Evolutionary conservation across 2,329 filamentous ascomycete genomes (phyloP).

Genomic region (Trematosphaeria pertusa): DNA sequence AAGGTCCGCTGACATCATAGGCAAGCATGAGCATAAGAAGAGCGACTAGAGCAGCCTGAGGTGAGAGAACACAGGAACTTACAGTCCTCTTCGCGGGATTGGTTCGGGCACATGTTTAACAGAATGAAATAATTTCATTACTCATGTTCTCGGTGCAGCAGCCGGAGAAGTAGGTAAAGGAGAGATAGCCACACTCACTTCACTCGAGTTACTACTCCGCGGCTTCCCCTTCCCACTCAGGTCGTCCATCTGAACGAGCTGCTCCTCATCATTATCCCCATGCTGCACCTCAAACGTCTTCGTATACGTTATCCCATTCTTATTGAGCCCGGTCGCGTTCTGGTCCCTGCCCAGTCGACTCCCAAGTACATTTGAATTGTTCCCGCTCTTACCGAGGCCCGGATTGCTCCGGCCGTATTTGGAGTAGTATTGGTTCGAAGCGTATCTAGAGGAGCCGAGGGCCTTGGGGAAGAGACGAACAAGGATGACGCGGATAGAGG

Average conservation of each 20-base stretch:
- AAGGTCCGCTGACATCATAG: no score
- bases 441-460: slow-evolving; percentile 41
- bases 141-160: no score
- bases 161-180: no score
- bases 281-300: slow-evolving; percentile 28
- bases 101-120: no score
- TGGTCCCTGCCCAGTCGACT: slow-evolving; percentile 3
- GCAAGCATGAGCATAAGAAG: no score
- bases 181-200: slow-evolving; percentile 13
- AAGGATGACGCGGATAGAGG: slow-evolving; percentile 49
- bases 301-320: slow-evolving; percentile 20
- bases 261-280: slow-evolving; percentile 23
- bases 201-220: slow-evolving; percentile 20
- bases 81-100: no score
- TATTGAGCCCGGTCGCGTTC: background rate
- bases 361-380: slow-evolving; percentile 6
- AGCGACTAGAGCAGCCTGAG: no score
- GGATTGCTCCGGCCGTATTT: slow-evolving; percentile 18
- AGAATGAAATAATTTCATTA: no score
- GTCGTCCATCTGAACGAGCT: slow-evolving; percentile 26
- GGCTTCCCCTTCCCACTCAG: slow-evolving; percentile 16
- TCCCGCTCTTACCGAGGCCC: slow-evolving; percentile 3
- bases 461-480: slow-evolving; percentile 46
- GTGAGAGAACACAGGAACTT: no score
- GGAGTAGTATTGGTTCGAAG: slow-evolving; percentile 16